A percentile compares a stretch with the other conserved stretches of the same genome.
phyloP scores from a whole-genome alignment of 495 filamentous ascomycete species.

The Annulohypoxylon moriforme region DNA sequence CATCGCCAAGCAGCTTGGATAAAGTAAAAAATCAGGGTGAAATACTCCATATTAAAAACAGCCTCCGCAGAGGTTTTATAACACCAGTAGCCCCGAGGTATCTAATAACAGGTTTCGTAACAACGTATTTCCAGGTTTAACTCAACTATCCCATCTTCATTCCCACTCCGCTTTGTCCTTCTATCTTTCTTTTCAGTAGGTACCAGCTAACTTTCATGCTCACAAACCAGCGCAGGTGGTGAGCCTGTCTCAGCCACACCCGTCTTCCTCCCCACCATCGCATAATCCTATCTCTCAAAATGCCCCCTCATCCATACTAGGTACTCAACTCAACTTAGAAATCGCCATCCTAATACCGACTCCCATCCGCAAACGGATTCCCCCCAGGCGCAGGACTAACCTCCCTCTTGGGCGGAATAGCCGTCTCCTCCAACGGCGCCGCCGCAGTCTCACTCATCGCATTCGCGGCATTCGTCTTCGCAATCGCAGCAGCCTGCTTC shows the following conservation, averaged over 20 bases:
- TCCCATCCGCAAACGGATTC: conserved; percentile 30
- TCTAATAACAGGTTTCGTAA: conserved; percentile 3
- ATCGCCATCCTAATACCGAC: conserved; percentile 1
- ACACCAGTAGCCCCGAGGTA: conserved; percentile 1
- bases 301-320: not conserved
- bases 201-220: not conserved
- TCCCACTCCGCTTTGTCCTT: not conserved
- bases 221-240: not conserved
- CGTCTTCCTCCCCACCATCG: not conserved
- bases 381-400: conserved; percentile 11
- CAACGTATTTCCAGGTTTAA: not conserved
- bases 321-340: not conserved
- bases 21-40: not conserved
- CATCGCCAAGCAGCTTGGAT: not conserved
- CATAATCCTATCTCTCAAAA: not conserved
- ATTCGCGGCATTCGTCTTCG: conserved; percentile 50
- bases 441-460: conserved; percentile 37
- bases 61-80: not conserved
- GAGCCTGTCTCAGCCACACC: not conserved
- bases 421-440: not conserved
- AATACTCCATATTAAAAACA: conserved; percentile 1
- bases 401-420: not conserved
- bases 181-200: not conserved
- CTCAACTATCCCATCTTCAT: not conserved
- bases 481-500: conserved; percentile 52